These are phyloP conservation scores for Lactarius psammicola DNA, from an alignment of 768 basidiomycete species.

Conservation along the genomic window DNA sequence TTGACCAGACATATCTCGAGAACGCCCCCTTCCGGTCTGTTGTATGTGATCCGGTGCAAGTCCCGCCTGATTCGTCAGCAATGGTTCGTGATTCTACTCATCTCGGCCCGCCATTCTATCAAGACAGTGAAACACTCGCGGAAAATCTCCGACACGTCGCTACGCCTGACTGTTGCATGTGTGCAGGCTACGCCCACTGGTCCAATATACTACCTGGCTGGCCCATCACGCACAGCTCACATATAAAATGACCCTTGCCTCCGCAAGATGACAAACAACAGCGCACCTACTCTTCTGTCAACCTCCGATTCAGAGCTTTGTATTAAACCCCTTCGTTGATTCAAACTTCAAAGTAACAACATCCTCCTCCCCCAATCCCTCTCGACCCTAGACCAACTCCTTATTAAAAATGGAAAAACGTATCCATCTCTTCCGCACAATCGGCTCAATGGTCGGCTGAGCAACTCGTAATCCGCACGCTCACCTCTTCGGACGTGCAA, in stretches of 20 bases:
- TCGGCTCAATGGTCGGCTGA: conserved; percentile 14
- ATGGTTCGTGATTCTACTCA: background rate
- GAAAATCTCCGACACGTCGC: background rate
- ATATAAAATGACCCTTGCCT: conserved; percentile 9
- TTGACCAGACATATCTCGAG: background rate
- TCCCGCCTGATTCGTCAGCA: conserved; percentile 20
- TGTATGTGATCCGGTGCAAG: background rate
- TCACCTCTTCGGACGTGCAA: conserved; percentile 25
- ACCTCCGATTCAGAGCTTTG: conserved; percentile 20
- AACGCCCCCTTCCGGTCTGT: background rate
- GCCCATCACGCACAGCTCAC: background rate
- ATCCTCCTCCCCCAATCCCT: background rate
- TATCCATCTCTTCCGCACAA: conserved; percentile 7
- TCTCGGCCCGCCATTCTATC: background rate
- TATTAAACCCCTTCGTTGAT: background rate
- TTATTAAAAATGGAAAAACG: conserved; percentile 18
- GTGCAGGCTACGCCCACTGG: background rate
- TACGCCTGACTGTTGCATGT: background rate
- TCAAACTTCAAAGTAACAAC: background rate
- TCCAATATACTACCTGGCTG: background rate
- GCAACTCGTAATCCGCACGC: conserved; percentile 22
- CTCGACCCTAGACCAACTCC: background rate
- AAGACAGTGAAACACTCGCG: background rate
- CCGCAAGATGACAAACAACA: conserved; percentile 22
- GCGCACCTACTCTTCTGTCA: conserved; percentile 9